Conservation (phyloP, 345 rosid genomes). For the Euphorbia pulcherrima region DNA sequence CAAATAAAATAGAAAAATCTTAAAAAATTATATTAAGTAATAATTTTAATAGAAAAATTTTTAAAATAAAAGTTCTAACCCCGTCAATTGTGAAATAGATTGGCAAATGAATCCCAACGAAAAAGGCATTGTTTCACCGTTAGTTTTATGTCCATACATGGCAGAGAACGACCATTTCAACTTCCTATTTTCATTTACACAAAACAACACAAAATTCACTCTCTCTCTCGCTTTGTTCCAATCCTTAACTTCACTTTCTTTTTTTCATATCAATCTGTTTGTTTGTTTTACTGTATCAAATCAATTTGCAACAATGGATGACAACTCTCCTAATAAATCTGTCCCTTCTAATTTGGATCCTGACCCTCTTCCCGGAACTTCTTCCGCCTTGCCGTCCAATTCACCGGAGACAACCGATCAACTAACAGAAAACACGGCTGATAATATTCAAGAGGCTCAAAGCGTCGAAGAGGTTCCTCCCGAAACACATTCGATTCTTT, state of each 20-base stretch:
- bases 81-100: no score
- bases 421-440: background rate
- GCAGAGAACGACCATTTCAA: conserved; percentile 13
- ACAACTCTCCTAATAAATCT: background rate
- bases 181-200: background rate
- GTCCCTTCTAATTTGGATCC: background rate
- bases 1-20: no score
- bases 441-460: background rate
- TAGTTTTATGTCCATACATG: background rate
- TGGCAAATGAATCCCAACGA: no score
- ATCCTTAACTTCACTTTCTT: background rate
- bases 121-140: background rate
- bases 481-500: conserved; percentile 38
- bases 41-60: no score
- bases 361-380: background rate
- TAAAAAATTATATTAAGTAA: no score
- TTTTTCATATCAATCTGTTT: background rate
- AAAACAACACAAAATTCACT: background rate
- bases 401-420: background rate
- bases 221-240: background rate
- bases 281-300: background rate
- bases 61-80: no score
- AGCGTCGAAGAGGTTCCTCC: conserved; percentile 26
- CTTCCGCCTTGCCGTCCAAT: background rate
- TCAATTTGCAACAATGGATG: background rate